Base-by-base conservation (phyloP, 1,139 yeast genomes). In the Protomyces macrosporus region DNA sequence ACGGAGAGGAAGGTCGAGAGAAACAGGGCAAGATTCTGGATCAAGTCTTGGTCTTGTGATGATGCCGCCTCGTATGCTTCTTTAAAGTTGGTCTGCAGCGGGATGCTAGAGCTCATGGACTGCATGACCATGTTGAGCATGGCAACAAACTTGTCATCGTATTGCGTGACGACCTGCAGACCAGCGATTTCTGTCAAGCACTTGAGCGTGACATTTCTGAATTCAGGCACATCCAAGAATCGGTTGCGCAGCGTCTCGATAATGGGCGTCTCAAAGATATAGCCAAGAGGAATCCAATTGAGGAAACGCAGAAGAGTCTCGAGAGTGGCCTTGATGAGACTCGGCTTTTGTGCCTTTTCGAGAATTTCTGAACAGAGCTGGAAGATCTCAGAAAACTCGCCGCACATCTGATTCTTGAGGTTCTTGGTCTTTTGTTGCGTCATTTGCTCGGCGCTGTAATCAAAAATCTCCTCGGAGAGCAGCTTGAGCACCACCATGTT, bases 21-120 rank as follows among this genome's bases (percentile, higher is more conserved):
- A 75, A 87, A 93, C 87, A 93, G 86, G 10, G 98, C 96, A 74
- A 93, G 82, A 78, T 93, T 97, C 76, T 95, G 97, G 71, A 95
- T 83, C 72, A 91, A 91, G 52, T 95, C 91, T 78, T 93, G 98
- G 73, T 91, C 98, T 60, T 83, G 80, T 30, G 96, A 83, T 71
- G 82, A 83, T 4, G 97, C 96, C 69, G 80, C 79, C 64, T 83
- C 82, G 75, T 93, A 95, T 30, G 89, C 84, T 64, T 81, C 81
- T 70, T 82, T 85, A 72, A 93, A 81, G 72, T 91, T 89, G 16
- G 58, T 53, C 16, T 54, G 42, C 40, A 86, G 80, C 2, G 98
- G 97, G 32, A 93, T 82, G 57, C 91, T 84, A 64, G 79, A 77
- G 65, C 83, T 79, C 69, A 93, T 82, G 70, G 86, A 86, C 67